A percentile compares a stretch with the other conserved stretches of the same genome.
These are phyloP conservation scores for Picocystis sp. DNA, from an alignment of 163 green algal species.

Conservation along the genomic window DNA sequence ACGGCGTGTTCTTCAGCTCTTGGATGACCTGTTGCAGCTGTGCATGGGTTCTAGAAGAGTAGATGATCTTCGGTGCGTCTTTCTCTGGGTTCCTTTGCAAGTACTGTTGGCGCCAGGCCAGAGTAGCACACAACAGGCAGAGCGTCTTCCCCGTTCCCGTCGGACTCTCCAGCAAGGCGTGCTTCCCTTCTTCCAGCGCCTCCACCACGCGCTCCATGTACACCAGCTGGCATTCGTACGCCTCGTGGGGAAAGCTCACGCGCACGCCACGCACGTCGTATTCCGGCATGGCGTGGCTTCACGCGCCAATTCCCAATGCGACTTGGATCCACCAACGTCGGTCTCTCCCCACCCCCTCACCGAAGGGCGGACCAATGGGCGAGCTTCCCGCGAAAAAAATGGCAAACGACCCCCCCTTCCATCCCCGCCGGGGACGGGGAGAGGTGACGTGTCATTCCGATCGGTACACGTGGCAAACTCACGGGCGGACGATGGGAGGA, in stretches of 20 bases:
- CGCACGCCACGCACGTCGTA: slow-evolving; percentile 1
- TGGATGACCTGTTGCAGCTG: slow-evolving; percentile 79
- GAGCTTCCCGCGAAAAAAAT: no score
- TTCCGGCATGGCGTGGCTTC: not conserved
- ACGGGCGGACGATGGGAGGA: no score
- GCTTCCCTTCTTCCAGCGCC: slow-evolving; percentile 13
- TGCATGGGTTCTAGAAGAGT: slow-evolving; percentile 81
- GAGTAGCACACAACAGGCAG: slow-evolving; percentile 77
- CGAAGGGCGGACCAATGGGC: no score
- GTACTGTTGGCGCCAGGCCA: slow-evolving; percentile 59
- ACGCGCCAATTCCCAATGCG: not conserved
- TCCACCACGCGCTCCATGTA: slow-evolving; percentile 27
- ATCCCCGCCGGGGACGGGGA: no score
- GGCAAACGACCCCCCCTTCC: no score
- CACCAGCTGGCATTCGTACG: slow-evolving; percentile 11
- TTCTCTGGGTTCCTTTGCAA: not conserved
- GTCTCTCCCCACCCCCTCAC: no score
- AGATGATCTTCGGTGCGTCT: slow-evolving; percentile 54
- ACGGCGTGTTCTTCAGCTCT: slow-evolving; percentile 20
- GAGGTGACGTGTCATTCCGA: no score
- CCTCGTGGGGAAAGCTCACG: slow-evolving; percentile 1
- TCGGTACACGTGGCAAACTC: no score
- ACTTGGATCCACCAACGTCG: no score
- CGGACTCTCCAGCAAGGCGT: slow-evolving; percentile 30
- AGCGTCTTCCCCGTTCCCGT: slow-evolving; percentile 76